Percentiles rank a stretch among this genome's conserved stretches.
Evolutionary conservation across 1,284 basidiomycete species (phyloP).

Genomic region (Trichosporon sp.): DNA sequence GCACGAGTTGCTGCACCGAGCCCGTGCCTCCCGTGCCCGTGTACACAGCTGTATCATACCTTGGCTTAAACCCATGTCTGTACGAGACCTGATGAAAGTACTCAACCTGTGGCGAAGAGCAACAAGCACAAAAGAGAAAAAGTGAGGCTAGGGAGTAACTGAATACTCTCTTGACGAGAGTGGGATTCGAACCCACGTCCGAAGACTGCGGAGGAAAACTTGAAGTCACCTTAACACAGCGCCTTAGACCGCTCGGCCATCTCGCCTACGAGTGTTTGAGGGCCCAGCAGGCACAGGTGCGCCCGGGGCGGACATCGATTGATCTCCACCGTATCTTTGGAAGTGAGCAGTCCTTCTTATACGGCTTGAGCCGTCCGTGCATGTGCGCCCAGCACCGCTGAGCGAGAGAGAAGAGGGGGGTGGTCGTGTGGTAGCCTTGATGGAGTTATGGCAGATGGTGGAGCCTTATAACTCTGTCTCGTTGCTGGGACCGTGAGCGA

Average conservation of each 20-base stretch:
- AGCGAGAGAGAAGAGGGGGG: too few relatives aligned
- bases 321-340: neutral
- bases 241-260: constrained; percentile 36
- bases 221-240: constrained; percentile 32
- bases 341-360: too few relatives aligned
- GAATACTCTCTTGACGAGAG: constrained; percentile 13
- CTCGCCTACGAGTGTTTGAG: constrained; percentile 22
- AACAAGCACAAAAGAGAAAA: neutral
- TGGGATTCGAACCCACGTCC: constrained; percentile 14
- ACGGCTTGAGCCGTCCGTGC: too few relatives aligned
- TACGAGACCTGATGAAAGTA: too few relatives aligned
- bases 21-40: too few relatives aligned
- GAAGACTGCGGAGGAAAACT: constrained; percentile 9
- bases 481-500: too few relatives aligned
- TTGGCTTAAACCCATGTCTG: too few relatives aligned
- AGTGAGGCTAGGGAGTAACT: constrained; percentile 12
- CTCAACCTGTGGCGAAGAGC: neutral
- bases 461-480: too few relatives aligned
- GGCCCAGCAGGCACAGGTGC: neutral
- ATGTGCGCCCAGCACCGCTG: too few relatives aligned
- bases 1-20: neutral
- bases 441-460: too few relatives aligned
- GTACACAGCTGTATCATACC: too few relatives aligned
- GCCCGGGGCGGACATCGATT: neutral
- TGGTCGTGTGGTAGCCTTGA: too few relatives aligned